Conservation (phyloP, 228 moss, liverwort and hornwort species). For the Sphagnum magellanicum region DNA sequence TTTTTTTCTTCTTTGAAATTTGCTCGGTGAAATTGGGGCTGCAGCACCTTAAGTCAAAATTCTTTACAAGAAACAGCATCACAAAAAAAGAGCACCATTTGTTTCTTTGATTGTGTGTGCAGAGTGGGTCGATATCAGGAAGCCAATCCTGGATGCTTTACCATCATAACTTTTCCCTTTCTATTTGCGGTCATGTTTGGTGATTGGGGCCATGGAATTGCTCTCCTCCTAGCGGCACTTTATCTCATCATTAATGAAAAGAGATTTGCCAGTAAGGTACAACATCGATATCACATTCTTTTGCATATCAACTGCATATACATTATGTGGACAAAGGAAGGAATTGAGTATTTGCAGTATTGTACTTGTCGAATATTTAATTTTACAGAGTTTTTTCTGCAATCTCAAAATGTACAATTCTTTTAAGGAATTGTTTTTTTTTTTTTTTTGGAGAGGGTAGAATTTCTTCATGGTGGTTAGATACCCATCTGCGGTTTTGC, state of each 20-base stretch:
- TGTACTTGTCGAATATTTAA: background rate
- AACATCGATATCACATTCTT: background rate
- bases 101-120: constrained; percentile 5
- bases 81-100: no score
- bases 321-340: background rate
- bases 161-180: constrained; percentile 92
- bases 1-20: background rate
- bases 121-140: constrained; percentile 98
- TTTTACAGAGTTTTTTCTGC: no score
- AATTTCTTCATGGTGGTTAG: background rate
- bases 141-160: constrained; percentile 90
- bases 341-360: background rate
- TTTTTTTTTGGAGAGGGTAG: background rate
- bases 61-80: no score
- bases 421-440: background rate
- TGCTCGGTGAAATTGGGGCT: background rate
- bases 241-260: constrained; percentile 69
- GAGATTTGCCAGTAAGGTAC: constrained; percentile 72
- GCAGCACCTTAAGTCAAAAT: no score
- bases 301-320: background rate
- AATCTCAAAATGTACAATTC: no score
- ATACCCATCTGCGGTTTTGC: no score
- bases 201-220: constrained; percentile 95
- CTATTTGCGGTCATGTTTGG: constrained; percentile 99
- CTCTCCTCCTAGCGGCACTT: constrained; percentile 57